These are phyloP conservation scores for Cyclotella cryptica DNA, from an alignment of 108 stramenopile genomes.

Conservation along the genomic window DNA sequence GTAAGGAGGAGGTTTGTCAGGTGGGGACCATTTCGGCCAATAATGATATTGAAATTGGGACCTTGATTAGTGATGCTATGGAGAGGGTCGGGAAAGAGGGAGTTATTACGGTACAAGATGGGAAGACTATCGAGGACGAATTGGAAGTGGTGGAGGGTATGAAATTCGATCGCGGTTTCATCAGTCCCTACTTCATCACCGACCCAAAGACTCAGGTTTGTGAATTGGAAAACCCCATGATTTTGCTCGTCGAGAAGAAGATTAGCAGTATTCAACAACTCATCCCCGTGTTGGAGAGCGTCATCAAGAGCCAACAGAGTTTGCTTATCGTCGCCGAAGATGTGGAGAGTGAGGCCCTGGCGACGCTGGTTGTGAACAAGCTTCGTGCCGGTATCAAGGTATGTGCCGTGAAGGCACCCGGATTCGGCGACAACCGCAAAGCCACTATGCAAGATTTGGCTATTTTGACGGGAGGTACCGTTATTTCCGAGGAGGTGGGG, in stretches of 20 bases:
- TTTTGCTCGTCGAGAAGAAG: slow-evolving; percentile 99
- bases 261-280: slow-evolving; percentile 96
- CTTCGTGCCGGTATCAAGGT: slow-evolving; percentile 99
- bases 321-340: slow-evolving; percentile 99
- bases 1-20: slow-evolving; percentile 97
- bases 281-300: slow-evolving; percentile 93
- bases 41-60: slow-evolving; percentile 94
- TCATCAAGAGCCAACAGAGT: slow-evolving; percentile 93
- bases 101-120: slow-evolving; percentile 99
- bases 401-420: slow-evolving; percentile 99
- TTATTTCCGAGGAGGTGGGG: slow-evolving; percentile 98
- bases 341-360: slow-evolving; percentile 98
- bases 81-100: slow-evolving; percentile 99
- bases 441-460: slow-evolving; percentile 99
- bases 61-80: slow-evolving; percentile 98
- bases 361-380: slow-evolving; percentile 99
- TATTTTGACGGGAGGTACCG: slow-evolving; percentile 97
- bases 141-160: slow-evolving; percentile 99
- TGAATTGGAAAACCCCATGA: slow-evolving; percentile 96
- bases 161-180: slow-evolving; percentile 99
- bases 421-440: slow-evolving; percentile 99
- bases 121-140: slow-evolving; percentile 99
- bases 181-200: slow-evolving; percentile 99
- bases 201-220: slow-evolving; percentile 97
- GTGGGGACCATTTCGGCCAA: slow-evolving; percentile 99